A percentile compares a stretch with the other conserved stretches of the same genome.
phyloP scores from a whole-genome alignment of 805 yeast species.

The Suhomyces tanzawaensis region DNA sequence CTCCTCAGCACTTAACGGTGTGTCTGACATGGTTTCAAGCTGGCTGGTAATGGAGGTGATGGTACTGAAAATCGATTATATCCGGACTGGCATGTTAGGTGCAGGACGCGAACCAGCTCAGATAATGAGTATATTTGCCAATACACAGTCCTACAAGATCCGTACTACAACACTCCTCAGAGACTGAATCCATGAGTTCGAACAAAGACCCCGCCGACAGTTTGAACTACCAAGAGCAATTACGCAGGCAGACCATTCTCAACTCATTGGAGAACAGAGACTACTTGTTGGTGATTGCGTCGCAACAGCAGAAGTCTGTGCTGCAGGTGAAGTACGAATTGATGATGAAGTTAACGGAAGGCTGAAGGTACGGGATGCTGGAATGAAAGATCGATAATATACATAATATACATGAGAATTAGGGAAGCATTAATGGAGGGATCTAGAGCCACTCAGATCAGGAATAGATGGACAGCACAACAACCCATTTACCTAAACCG shows the following conservation, averaged over 20 bases:
- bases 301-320: slow-evolving; percentile 41
- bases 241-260: slow-evolving; percentile 31
- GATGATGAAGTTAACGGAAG: slow-evolving; percentile 23
- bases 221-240: slow-evolving; percentile 11
- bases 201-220: neutral
- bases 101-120: too few relatives aligned
- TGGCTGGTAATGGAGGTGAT: too few relatives aligned
- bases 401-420: slow-evolving; percentile 2
- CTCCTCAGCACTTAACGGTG: slow-evolving; percentile 48
- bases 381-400: neutral
- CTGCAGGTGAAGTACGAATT: slow-evolving; percentile 43
- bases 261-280: slow-evolving; percentile 41
- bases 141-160: neutral
- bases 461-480: too few relatives aligned
- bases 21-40: slow-evolving; percentile 33
- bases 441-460: too few relatives aligned
- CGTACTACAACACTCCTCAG: neutral
- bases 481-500: slow-evolving; percentile 11
- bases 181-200: neutral
- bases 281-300: slow-evolving; percentile 36
- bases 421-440: too few relatives aligned
- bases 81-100: neutral
- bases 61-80: neutral
- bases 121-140: neutral
- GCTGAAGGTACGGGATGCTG: slow-evolving; percentile 2